Percentiles rank a stretch among this genome's conserved stretches.
These are phyloP conservation scores for Fusarium tanahbumbuense DNA, from an alignment of 2,329 filamentous ascomycete species.

Conservation along the genomic window DNA sequence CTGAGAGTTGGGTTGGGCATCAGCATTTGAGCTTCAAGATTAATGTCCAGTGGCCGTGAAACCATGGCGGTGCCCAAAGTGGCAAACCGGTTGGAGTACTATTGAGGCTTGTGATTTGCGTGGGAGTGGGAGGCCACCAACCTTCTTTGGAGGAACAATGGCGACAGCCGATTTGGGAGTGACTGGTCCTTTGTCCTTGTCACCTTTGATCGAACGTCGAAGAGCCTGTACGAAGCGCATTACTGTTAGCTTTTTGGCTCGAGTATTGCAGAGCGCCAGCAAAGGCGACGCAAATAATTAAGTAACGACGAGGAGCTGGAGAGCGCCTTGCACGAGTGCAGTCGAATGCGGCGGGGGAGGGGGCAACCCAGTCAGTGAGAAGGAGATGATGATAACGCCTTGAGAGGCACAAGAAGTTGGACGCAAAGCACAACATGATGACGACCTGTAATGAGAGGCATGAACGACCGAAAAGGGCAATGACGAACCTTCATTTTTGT, in stretches of 20 bases:
- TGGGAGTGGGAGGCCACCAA: slow-evolving; percentile 56
- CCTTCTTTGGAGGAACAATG: slow-evolving; percentile 94
- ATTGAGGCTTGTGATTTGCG: slow-evolving; percentile 25
- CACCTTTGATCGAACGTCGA: slow-evolving; percentile 89
- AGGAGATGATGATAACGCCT: slow-evolving; percentile 14
- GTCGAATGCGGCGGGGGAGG: slow-evolving; percentile 31
- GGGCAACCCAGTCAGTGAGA: slow-evolving; percentile 13
- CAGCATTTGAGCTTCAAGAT: slow-evolving; percentile 31
- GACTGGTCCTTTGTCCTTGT: slow-evolving; percentile 83
- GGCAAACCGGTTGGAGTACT: slow-evolving; percentile 29
- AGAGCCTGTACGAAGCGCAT: slow-evolving; percentile 72
- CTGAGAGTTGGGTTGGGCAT: slow-evolving; percentile 58
- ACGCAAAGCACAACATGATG: slow-evolving; percentile 15
- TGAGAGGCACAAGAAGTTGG: slow-evolving; percentile 18
- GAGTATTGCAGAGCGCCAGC: slow-evolving; percentile 30
- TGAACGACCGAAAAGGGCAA: slow-evolving; percentile 34
- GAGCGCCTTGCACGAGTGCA: slow-evolving; percentile 1
- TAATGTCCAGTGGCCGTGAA: slow-evolving; percentile 19
- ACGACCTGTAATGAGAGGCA: slow-evolving; percentile 8
- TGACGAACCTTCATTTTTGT: slow-evolving; percentile 54
- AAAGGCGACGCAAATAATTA: slow-evolving; percentile 23
- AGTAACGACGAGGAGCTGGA: slow-evolving; percentile 13
- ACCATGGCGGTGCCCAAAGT: slow-evolving; percentile 29
- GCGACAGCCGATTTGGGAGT: slow-evolving; percentile 87
- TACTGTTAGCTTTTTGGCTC: slow-evolving; percentile 53